These are phyloP conservation scores for Metschnikowia shivogae DNA, from an alignment of 805 yeast genomes.

Conservation along the genomic window DNA sequence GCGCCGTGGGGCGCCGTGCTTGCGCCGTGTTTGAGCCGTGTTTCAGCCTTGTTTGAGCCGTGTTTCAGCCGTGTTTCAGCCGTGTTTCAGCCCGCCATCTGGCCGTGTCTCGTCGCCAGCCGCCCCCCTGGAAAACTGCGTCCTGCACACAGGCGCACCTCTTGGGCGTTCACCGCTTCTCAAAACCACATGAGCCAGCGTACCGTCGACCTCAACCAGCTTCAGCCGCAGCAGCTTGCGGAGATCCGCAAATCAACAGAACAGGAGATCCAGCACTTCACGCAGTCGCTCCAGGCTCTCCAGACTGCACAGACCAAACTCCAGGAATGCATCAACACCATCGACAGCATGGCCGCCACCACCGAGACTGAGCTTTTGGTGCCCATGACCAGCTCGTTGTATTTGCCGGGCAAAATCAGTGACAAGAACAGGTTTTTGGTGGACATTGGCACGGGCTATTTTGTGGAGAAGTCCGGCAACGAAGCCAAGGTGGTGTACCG, in stretches of 20 bases:
- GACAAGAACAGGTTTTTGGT: slow-evolving; percentile 72
- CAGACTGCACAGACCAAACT: slow-evolving; percentile 79
- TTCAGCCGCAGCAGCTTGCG: slow-evolving; percentile 78
- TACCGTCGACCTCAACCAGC: slow-evolving; percentile 57
- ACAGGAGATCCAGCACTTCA: slow-evolving; percentile 80
- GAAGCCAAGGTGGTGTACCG: slow-evolving; percentile 73
- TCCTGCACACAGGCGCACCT: background rate
- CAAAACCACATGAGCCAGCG: slow-evolving; percentile 16
- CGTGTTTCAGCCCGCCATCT: too few relatives aligned
- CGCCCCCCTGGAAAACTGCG: too few relatives aligned
- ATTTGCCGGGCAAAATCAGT: slow-evolving; percentile 77
- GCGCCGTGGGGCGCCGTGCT: too few relatives aligned
- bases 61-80: too few relatives aligned
- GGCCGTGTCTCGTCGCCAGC: too few relatives aligned
- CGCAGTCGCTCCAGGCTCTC: slow-evolving; percentile 78
- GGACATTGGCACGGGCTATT: slow-evolving; percentile 96
- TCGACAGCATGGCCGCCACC: slow-evolving; percentile 48
- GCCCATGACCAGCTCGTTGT: slow-evolving; percentile 84
- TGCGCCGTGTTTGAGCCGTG: background rate
- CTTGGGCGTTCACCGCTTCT: background rate
- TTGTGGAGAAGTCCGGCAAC: slow-evolving; percentile 67
- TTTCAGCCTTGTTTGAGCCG: background rate
- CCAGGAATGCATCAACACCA: slow-evolving; percentile 71
- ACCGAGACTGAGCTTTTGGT: slow-evolving; percentile 56
- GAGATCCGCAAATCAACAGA: slow-evolving; percentile 82